Evolutionary conservation across 2,329 filamentous ascomycete genomes (phyloP).

Genomic region (Lasiodiplodia hormozganensis): DNA sequence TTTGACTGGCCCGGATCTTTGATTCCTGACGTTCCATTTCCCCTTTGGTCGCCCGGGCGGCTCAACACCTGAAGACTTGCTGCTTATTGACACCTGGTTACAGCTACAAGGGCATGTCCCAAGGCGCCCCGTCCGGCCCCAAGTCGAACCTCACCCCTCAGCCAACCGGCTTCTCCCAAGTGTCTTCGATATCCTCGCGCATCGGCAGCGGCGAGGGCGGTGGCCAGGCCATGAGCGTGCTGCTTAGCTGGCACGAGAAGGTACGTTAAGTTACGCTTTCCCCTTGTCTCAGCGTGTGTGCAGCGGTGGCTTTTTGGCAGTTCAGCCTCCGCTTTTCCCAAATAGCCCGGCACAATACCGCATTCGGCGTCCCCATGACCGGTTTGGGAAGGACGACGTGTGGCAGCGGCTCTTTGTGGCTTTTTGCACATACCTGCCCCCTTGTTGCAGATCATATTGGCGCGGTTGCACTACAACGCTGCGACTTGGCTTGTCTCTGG

Average conservation of each 20-base stretch:
- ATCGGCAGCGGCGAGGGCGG: conserved; percentile 69
- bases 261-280: conserved; percentile 39
- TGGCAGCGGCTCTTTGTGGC: conserved; percentile 23
- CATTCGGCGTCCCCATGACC: conserved; percentile 20
- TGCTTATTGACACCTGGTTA: conserved; percentile 4
- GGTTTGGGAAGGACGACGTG: conserved; percentile 11
- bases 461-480: conserved; percentile 24
- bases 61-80: conserved; percentile 28
- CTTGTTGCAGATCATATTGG: conserved; percentile 27
- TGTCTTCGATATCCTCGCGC: conserved; percentile 65
- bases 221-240: conserved; percentile 90
- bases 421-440: conserved; percentile 11
- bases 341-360: conserved; percentile 21
- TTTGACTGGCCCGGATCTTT: conserved; percentile 1
- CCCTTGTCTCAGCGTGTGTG: conserved; percentile 18
- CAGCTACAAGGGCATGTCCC: conserved; percentile 89
- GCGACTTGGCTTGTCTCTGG: not conserved
- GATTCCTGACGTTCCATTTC: conserved; percentile 3
- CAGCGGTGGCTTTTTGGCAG: conserved; percentile 10
- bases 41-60: not conserved
- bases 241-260: conserved; percentile 99
- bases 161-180: conserved; percentile 87
- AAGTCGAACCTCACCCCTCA: conserved; percentile 68
- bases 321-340: conserved; percentile 9
- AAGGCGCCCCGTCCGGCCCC: conserved; percentile 38